These are phyloP conservation scores for Phytophthora colocasiae DNA, from an alignment of 352 stramenopile species.

Conservation along the genomic window DNA sequence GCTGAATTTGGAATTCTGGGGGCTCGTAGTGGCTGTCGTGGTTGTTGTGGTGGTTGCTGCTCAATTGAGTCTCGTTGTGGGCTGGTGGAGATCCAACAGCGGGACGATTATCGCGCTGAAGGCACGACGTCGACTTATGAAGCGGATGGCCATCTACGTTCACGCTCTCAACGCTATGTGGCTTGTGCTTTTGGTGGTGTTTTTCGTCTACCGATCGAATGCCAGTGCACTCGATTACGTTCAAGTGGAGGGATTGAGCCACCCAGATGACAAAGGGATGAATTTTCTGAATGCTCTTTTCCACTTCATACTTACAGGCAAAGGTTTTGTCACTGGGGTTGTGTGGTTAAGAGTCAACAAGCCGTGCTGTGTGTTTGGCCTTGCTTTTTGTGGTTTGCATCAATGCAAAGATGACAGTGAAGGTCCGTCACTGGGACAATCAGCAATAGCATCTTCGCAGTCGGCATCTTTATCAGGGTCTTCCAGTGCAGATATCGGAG, in stretches of 20 bases:
- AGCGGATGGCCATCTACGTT: conserved; percentile 76
- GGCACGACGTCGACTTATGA: conserved; percentile 73
- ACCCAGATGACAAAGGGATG: conserved; percentile 17
- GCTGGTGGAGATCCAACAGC: conserved; percentile 82
- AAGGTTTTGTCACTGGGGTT: conserved; percentile 68
- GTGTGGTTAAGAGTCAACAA: conserved; percentile 78
- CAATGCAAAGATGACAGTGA: conserved; percentile 34
- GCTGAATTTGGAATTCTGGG: conserved; percentile 71
- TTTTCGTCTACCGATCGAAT: conserved; percentile 70
- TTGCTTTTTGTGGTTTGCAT: conserved; percentile 41
- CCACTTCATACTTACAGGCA: conserved; percentile 65
- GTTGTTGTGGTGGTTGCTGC: conserved; percentile 67
- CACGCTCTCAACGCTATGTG: conserved; percentile 74
- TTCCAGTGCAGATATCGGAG: conserved; percentile 20
- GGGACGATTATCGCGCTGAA: conserved; percentile 77
- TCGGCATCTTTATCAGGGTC: conserved; percentile 38
- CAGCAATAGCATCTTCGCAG: conserved; percentile 29
- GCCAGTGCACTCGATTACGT: conserved; percentile 44
- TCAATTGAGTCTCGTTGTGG: conserved; percentile 65
- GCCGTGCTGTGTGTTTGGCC: conserved; percentile 51
- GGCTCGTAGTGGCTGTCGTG: conserved; percentile 58
- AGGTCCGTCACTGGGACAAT: conserved; percentile 22
- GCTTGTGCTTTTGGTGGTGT: conserved; percentile 65
- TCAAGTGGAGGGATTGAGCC: conserved; percentile 21
- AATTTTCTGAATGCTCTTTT: conserved; percentile 61